Conservation (phyloP, 1,284 basidiomycete genomes). For the Ustilago esculenta region DNA sequence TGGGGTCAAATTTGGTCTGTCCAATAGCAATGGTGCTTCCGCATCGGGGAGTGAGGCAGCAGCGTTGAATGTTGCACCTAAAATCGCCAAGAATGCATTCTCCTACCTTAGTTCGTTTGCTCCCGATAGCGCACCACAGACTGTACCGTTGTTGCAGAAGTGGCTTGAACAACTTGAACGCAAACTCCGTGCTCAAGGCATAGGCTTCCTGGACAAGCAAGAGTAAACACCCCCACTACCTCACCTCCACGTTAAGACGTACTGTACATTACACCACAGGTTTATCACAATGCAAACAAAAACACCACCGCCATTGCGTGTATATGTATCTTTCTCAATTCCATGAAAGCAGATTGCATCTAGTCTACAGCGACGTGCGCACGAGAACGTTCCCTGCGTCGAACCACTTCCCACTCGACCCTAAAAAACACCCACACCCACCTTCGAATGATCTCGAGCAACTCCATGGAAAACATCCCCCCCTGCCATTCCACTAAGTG, state of each 20-base stretch:
- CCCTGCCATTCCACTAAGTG: slow-evolving; percentile 81
- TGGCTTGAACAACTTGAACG: slow-evolving; percentile 66
- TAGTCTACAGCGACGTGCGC: slow-evolving; percentile 27
- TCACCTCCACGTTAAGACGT: neutral
- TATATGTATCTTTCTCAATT: no score
- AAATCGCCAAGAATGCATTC: slow-evolving; percentile 63
- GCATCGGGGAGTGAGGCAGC: neutral
- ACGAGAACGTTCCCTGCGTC: slow-evolving; percentile 9
- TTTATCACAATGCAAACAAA: no score
- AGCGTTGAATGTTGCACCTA: slow-evolving; percentile 50
- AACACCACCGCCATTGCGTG: no score
- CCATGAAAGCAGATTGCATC: neutral
- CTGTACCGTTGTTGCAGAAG: slow-evolving; percentile 61
- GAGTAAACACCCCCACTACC: slow-evolving; percentile 11
- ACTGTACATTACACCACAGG: no score
- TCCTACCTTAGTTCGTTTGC: slow-evolving; percentile 62
- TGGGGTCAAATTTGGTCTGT: no score
- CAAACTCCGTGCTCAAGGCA: slow-evolving; percentile 60
- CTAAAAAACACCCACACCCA: slow-evolving; percentile 98
- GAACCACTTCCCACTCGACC: slow-evolving; percentile 73
- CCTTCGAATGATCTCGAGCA: slow-evolving; percentile 85
- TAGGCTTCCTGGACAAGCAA: slow-evolving; percentile 49
- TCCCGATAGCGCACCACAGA: slow-evolving; percentile 64
- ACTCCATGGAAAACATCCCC: slow-evolving; percentile 88
- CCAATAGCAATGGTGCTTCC: no score